Percentiles rank a stretch among this genome's conserved stretches.
phyloP scores from a whole-genome alignment of 805 yeast species.

The Wickerhamomyces strasburgensis region DNA sequence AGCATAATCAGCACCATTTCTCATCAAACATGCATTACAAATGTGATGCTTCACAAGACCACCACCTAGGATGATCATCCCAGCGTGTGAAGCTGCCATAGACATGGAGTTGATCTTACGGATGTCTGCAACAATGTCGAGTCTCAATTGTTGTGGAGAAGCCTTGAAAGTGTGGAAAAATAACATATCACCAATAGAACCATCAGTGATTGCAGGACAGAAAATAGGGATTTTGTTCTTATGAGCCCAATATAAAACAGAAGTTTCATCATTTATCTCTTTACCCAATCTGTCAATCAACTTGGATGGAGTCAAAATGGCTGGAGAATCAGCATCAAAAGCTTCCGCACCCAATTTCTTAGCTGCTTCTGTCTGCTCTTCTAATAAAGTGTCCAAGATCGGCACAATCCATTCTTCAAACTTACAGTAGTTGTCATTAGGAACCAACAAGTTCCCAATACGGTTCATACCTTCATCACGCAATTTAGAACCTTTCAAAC shows the following conservation, averaged over 20 bases:
- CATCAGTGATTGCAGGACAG: constrained; percentile 97
- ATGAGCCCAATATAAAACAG: constrained; percentile 97
- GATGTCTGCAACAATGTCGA: constrained; percentile 93
- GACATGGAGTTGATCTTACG: constrained; percentile 88
- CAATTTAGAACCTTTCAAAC: constrained; percentile 71
- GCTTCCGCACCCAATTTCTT: constrained; percentile 45
- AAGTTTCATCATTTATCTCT: constrained; percentile 89
- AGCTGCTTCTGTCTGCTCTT: constrained; percentile 77
- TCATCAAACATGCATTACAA: constrained; percentile 96
- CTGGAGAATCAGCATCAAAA: constrained; percentile 56
- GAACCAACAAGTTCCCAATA: constrained; percentile 94
- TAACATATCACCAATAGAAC: constrained; percentile 97
- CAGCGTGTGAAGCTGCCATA: constrained; percentile 91
- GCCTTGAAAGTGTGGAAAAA: constrained; percentile 97
- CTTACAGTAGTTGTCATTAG: constrained; percentile 95
- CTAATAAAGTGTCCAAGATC: constrained; percentile 75
- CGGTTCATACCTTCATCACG: constrained; percentile 97
- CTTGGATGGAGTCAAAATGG: constrained; percentile 89
- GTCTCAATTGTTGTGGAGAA: constrained; percentile 80
- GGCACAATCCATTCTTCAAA: constrained; percentile 99
- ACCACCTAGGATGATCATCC: constrained; percentile 95
- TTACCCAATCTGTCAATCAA: constrained; percentile 91
- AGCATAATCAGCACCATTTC: constrained; percentile 98
- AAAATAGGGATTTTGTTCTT: constrained; percentile 93
- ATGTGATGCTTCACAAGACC: constrained; percentile 96